Evolutionary conservation across 345 rosid species (phyloP), one percentile per base, ranked within the genome.

Genomic region (Draba incana): DNA sequence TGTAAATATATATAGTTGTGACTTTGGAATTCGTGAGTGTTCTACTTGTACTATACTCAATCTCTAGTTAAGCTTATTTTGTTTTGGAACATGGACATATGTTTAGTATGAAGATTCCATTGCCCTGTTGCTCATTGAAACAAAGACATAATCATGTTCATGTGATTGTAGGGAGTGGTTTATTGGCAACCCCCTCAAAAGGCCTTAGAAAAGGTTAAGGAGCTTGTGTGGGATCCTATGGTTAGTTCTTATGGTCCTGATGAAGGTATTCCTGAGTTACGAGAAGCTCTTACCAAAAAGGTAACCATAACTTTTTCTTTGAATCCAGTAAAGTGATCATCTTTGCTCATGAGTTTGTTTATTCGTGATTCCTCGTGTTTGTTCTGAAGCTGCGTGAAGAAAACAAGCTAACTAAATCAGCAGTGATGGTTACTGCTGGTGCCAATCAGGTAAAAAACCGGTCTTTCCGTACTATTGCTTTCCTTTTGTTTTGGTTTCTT

Each of bases 361-460:
- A 0, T 30, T 3, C 3, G 8, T 39, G 50, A 7, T 54, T 57
- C n/a, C n/a, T n/a, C n/a, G n/a, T n/a, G n/a, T n/a, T n/a, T n/a
- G n/a, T n/a, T n/a, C n/a, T 75, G 80, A 84, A 91, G 98, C 81
- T 94, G 79, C 62, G 62, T 27, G 61, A 14, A 61, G 96, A 94
- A 72, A 94, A 94, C 74, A 89, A 87, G 58, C 76, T 91, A 66
- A 76, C 68, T 53, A 86, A 82, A 53, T 94, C 99, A 24, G 79
- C 81, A 0, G 97, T 94, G 65, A 90, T 94, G 87, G 99, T 91
- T 60, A 94, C 99, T 69, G 85, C 99, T 4, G 98, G 99, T 61
- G 99, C 98, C 79, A 94, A 94, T 76, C 99, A 91, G 96, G 97
- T 91, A n/a, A 48, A 61, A 28, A 16, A 35, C 8, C 42, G 30